Evolutionary conservation across 2,329 filamentous ascomycete genomes (phyloP).

Genomic region (Epicoccum sorghinum): DNA sequence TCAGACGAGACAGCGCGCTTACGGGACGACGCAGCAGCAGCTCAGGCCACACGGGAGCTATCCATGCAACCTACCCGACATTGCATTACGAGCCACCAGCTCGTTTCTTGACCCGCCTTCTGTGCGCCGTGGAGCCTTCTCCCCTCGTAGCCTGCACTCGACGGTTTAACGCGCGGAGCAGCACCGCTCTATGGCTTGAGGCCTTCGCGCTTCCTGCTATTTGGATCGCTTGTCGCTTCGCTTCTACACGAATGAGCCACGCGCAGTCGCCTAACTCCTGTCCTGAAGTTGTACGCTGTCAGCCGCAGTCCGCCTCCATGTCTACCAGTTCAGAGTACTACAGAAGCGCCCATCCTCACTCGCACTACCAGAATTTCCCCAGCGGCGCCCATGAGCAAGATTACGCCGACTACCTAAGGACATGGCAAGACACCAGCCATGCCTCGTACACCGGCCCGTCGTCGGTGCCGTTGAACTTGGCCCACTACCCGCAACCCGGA

Average conservation of each 20-base stretch:
- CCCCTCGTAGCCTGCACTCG: slow-evolving; percentile 25
- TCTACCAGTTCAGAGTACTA: slow-evolving; percentile 40
- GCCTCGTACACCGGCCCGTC: slow-evolving; percentile 34
- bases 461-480: slow-evolving; percentile 21
- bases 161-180: slow-evolving; percentile 25
- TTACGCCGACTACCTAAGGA: slow-evolving; percentile 23
- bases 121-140: slow-evolving; percentile 27
- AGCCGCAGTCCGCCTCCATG: slow-evolving; percentile 35
- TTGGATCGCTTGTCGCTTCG: slow-evolving; percentile 22
- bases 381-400: slow-evolving; percentile 28
- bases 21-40: slow-evolving; percentile 26
- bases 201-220: slow-evolving; percentile 27
- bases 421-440: slow-evolving; percentile 33
- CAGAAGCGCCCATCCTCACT: slow-evolving; percentile 34
- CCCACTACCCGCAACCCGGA: slow-evolving; percentile 34
- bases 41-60: slow-evolving; percentile 28
- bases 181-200: slow-evolving; percentile 28
- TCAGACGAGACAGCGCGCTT: slow-evolving; percentile 18
- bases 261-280: slow-evolving; percentile 21
- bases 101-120: slow-evolving; percentile 31
- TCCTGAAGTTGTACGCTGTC: slow-evolving; percentile 31
- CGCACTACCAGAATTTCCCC: slow-evolving; percentile 36
- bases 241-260: slow-evolving; percentile 29
- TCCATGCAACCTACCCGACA: slow-evolving; percentile 21
- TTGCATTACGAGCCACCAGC: slow-evolving; percentile 23